Base-by-base conservation (phyloP, 2,329 filamentous ascomycete species). In the Salinomyces thailandicus region DNA sequence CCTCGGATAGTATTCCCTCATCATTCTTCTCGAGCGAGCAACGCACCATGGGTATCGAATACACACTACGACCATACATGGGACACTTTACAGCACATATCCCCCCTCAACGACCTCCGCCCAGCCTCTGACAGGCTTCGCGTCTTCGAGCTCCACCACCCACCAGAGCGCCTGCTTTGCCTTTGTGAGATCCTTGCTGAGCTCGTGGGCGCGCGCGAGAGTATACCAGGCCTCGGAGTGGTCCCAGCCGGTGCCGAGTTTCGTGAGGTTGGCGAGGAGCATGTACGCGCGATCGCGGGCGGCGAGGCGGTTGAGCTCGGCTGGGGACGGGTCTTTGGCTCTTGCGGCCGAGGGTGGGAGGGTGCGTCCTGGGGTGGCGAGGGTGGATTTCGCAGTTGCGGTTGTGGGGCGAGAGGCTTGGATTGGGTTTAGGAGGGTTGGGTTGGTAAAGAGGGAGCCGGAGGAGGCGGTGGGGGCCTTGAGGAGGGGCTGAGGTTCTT, bases 151-250 rank as follows among this genome's bases (percentile, higher is more conserved):
- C 61, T 95, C 86, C 9, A 98, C 83, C 51, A 87, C 93, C 86
- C 89, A 96, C 91, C 91, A 96, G 5, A 96, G 70, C 31, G 87
- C 85, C 49, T 91, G 82, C 63, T 87, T 93, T 11, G 91, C 82
- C 66, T 89, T 93, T 24, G 91, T 83, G 2, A 76, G 62, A 63
- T 94, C 84, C 0, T 81, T 83, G 39, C 84, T 83, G 55, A 86
- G 77, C 60, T 98, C 91, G 53, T 95, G 84, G 7, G 85, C 86
- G 44, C 85, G 71, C 0, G 86, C 84, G 20, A 98, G 72, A 4
- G 81, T 75, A 53, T 85, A 89, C 91, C 91, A 98, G 4, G 89
- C 91, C 56, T 96, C 91, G 0, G 84, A 79, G 57, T 81, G 75
- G 60, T 95, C 89, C 91, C 91, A 98, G 0, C 85, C 84, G 9